phyloP scores from a whole-genome alignment of 495 filamentous ascomycete species.

The Usnea hakonensis region DNA sequence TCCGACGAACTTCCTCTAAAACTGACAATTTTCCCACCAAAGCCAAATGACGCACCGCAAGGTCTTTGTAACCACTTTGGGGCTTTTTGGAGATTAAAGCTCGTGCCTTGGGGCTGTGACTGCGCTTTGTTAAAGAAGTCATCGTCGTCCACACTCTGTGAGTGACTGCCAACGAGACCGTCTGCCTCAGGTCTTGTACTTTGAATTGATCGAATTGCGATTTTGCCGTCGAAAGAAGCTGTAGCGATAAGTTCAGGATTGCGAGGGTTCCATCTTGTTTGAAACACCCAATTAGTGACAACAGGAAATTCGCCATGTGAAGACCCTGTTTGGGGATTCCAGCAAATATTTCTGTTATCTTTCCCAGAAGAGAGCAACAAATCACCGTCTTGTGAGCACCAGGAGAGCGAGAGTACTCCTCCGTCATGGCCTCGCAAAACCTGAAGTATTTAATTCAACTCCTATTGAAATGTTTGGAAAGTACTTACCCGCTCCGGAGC shows the following conservation, averaged over 20 bases:
- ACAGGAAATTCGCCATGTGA: slow-evolving; percentile 88
- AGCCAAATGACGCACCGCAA: slow-evolving; percentile 84
- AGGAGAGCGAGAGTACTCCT: slow-evolving; percentile 88
- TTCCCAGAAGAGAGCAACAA: slow-evolving; percentile 91
- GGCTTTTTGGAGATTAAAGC: slow-evolving; percentile 76
- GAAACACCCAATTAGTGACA: slow-evolving; percentile 97
- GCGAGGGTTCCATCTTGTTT: slow-evolving; percentile 87
- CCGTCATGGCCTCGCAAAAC: slow-evolving; percentile 83
- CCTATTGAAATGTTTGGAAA: background rate
- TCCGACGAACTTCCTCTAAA: slow-evolving; percentile 51
- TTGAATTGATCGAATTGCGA: slow-evolving; percentile 85
- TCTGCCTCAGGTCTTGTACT: slow-evolving; percentile 58
- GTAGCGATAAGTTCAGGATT: slow-evolving; percentile 89
- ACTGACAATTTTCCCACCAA: slow-evolving; percentile 85
- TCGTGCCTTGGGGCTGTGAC: slow-evolving; percentile 77
- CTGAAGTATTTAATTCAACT: slow-evolving; percentile 25
- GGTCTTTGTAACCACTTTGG: slow-evolving; percentile 88
- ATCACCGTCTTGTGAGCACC: slow-evolving; percentile 88
- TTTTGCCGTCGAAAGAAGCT: slow-evolving; percentile 93
- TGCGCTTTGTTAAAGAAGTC: slow-evolving; percentile 96
- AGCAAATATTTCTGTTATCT: slow-evolving; percentile 90
- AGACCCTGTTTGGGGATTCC: slow-evolving; percentile 89
- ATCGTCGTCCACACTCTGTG: slow-evolving; percentile 73
- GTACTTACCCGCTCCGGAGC: slow-evolving; percentile 67
- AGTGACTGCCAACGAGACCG: slow-evolving; percentile 47